Base-by-base conservation (phyloP, 768 basidiomycete genomes). In the Phanerochaete sordida region DNA sequence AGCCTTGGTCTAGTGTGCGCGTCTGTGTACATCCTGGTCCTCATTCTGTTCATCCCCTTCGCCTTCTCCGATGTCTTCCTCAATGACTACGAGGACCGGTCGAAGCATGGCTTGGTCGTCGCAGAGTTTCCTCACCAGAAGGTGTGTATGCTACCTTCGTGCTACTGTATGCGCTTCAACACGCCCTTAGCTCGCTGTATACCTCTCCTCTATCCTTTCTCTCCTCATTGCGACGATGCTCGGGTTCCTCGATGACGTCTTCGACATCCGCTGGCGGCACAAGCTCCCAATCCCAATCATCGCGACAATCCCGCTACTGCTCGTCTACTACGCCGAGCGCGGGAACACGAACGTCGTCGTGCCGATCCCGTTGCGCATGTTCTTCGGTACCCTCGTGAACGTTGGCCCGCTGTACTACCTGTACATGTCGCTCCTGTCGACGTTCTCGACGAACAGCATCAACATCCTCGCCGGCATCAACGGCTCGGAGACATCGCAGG, bases 381-480 rank as follows among this genome's bases (percentile, higher is more conserved):
- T 95, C 1, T 80, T 95, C 49, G 88, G 91, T 12, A 83, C 85
- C 1, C 77, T 96, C 12, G 74, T 98, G n/a, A 88, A 98, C 65
- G 81, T 98, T 21, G 96, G 96, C 1, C 93, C 93, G 0, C 74
- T 98, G 3, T 98, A 98, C 74, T 99, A 98, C 73, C 60, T 95
- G 56, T 99, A 98, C 77, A 98, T 99, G 92, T 85, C 93, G 4
- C 75, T 98, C 30, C 79, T 99, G 19, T 98, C 95, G 31, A 98
- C 95, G 0, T 99, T 98, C 73, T 86, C 92, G 57, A 98, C 96
- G 19, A 99, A 99, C 75, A 91, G 91, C 72, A 97, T 98, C 80
- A 99, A 99, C 74, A 98, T 99, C 66, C 86, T 98, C 19, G 97
- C 97, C 12, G 97, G 96, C 9, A 91, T 98, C 65, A 98, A 99